Evolutionary conservation across 2,329 filamentous ascomycete genomes (phyloP), one percentile per base, ranked within the genome.

Genomic region (Esteya vermicola): DNA sequence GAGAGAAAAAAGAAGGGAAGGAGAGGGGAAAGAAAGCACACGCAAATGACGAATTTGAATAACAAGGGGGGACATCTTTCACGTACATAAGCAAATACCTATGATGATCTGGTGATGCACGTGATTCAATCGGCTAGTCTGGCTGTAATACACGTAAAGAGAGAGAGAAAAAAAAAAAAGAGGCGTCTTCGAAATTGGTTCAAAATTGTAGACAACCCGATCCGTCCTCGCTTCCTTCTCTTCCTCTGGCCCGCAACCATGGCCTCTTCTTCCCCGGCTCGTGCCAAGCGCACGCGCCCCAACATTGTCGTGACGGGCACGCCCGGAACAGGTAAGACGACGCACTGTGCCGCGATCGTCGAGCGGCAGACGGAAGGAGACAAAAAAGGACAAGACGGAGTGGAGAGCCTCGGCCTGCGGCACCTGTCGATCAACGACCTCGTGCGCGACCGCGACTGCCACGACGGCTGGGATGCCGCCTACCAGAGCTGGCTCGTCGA

Each of bases 251-350:
- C n/a, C n/a, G n/a, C n/a, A n/a, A n/a, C n/a, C n/a, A n/a, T n/a
- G n/a, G n/a, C n/a, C n/a, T n/a, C n/a, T n/a, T n/a, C 7, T 23
- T 26, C 6, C n/a, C 6, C 13, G n/a, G 16, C 22, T 6, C 4
- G 6, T n/a, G 18, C 5, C 9, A 16, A 33, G 31, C 46, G 75
- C 49, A 62, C 56, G 23, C 61, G 63, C 46, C 91, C 91, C 23
- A 98, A 96, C 59, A 85, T 98, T 53, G 81, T 98, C 50, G 71
- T 98, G 49, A 96, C 91, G 31, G 91, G 91, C 48, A 98, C 91
- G 18, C 91, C 91, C 1, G 91, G 91, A 41, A 85, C 93, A 22
- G 91, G 91, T 54, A 98, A 98, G 65, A 94, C 88, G 16, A 93
- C 84, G 8, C 88, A 94, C 58, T 85, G 83, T 55, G 84, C 93